Evolutionary conservation across 2,329 filamentous ascomycete genomes (phyloP), one percentile per base, ranked within the genome.

Genomic region (Coniochaeta sp.): DNA sequence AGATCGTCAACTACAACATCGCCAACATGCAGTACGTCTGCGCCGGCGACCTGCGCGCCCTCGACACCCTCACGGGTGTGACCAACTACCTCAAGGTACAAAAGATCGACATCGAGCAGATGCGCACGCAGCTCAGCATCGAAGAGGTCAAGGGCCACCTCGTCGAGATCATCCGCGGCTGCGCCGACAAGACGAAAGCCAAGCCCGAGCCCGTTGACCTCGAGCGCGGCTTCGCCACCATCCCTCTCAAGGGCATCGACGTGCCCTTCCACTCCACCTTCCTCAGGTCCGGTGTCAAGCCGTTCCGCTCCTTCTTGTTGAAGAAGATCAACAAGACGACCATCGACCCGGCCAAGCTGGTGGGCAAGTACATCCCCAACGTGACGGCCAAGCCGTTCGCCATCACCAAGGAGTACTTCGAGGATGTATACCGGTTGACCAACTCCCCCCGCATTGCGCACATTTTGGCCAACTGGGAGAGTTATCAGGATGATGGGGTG

Each of bases 271-370:
- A 99, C 80, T 94, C 88, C 61, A 99, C 94, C 16, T 99, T 99
- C 80, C 75, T 99, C 73, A 89, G 95, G 52, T 96, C 91, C 33
- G 95, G 94, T 63, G 94, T 99, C 71, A 99, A 99, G 80, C 94
- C 95, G 46, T 99, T 99, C 90, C 83, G 94, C 60, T 92, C 86
- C 42, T 99, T 99, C 83, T 72, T 99, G 67, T 86, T 97, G 62
- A 99, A 97, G 88, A 99, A 99, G 83, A 97, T 99, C 76, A 91
- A 97, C 81, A 96, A 95, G 83, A 96, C 91, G 22, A 95, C 89
- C 51, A 97, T 99, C 69, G 94, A 99, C 69, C 94, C 94, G 5
- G 87, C 89, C 68, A 97, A 97, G 79, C 75, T 99, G 64, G 81
- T 99, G 60, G 94, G 94, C 64, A 99, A 99, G 75, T 99, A 99